Base-by-base conservation (phyloP, 1,139 yeast genomes). In the Blastobotrys persicus region DNA sequence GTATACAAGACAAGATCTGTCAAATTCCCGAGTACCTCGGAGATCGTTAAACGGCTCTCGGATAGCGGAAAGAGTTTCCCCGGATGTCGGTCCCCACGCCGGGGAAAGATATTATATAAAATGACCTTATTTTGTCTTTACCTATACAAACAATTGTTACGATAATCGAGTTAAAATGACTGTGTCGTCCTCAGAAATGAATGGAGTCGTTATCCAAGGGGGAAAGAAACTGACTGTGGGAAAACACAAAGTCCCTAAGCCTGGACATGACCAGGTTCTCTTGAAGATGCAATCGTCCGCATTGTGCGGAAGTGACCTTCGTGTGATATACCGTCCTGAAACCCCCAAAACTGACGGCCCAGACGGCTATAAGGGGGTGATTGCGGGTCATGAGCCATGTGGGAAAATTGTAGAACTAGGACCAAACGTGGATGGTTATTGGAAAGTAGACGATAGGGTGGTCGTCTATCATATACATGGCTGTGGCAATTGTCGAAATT, bases 391-490 rank as follows among this genome's bases (percentile, higher is more conserved):
- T 34, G 55, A 52, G 39, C 55, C 55, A 13, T 48, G 54, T 32
- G 55, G 55, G 4, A 47, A 48, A 35, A 46, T 52, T 32, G 47
- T 44, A 23, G 32, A 48, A 17, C 19, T 52, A 6, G 55, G 55
- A 2, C 47, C 48, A 20, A 28, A 44, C 32, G 54, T 50, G 11
- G 32, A 46, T 12, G 16, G 32, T n/a, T 31, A 42, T 19, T 52
- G 55, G 55, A 40, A 45, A n/a, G 35, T 43, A n/a, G 42, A 23
- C n/a, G 55, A 52, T 37, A 42, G 54, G 31, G 54, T 52, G 4
- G 46, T 52, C 9, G 53, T 52, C 9, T 52, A 52, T 26, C 55
- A 52, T 41, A 52, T 52, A 16, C 54, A 51, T 33, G 55, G 55
- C 26, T 52, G 55, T 42, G 52, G 54, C 16, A 44, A 39, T n/a